Evolutionary conservation across 495 filamentous ascomycete genomes (phyloP), one percentile per base, ranked within the genome.

Genomic region (Trichoderma gamsii): DNA sequence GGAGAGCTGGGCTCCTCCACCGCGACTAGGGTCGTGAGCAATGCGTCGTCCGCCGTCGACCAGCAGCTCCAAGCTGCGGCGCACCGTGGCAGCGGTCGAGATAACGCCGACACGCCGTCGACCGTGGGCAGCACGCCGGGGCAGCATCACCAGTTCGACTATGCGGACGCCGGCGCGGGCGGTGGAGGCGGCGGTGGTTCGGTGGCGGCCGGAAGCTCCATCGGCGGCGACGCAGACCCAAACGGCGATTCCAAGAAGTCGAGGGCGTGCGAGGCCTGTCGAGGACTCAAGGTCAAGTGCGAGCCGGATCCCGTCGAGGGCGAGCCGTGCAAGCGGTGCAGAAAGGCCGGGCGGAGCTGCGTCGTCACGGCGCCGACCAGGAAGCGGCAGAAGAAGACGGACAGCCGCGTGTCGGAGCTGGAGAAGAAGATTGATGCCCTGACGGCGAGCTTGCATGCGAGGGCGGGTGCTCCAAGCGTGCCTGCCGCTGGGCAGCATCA

Each of bases 391-490:
- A 97, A 95, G 81, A 97, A 97, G 81, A 92, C 90, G 35, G 95
- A 97, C 74, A 92, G 86, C 68, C 86, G 93, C 49, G 93, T 99
- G 9, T 89, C 92, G 16, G 94, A 97, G 78, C 81, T 99, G 52
- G 95, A 99, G 79, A 92, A 89, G 79, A 97, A 96, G 80, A 93
- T 99, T 64, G 92, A 97, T 79, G 90, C 88, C 13, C 75, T 97
- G 76, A 96, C 90, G 3, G 91, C 91, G 0, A 90, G 84, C 64
- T 72, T 97, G 66, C 85, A 91, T 41, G 86, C 88, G 1, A 82
- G 51, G 72, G 80, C 69, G 64, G 73, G 51, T 64, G 69, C 27
- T 66, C 56, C 56, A 15, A 25, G 23, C 25, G 3, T 61, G 56
- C 27, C 56, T 23, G 56, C 13, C 12, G 56, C 12, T 61, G 56